Percentiles rank a stretch among this genome's conserved stretches.
Evolutionary conservation across 805 yeast genomes (phyloP).

Genomic region (Vanderwaltozyma yarrowii): DNA sequence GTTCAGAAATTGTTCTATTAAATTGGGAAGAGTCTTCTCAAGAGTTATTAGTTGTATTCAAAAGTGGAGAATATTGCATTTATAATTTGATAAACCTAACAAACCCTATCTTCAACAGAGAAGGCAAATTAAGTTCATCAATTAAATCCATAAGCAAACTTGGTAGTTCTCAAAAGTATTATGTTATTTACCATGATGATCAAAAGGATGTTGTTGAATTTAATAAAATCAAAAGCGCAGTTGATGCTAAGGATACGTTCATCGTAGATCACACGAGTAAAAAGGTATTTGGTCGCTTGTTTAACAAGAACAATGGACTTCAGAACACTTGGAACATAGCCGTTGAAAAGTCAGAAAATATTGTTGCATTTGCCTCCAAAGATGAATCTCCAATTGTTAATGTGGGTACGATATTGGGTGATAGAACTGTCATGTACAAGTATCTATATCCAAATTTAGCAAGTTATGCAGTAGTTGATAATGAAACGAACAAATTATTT

Average conservation of each 20-base stretch:
- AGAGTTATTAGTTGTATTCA: conserved; percentile 18
- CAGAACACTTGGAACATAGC: conserved; percentile 32
- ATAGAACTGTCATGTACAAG: conserved; percentile 71
- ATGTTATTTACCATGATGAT: conserved; percentile 11
- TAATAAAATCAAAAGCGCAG: background rate
- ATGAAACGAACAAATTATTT: conserved; percentile 26
- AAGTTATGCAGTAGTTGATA: conserved; percentile 37
- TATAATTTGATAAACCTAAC: conserved; percentile 4
- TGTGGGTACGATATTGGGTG: conserved; percentile 57
- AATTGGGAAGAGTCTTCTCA: conserved; percentile 12
- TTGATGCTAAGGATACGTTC: too few species aligned
- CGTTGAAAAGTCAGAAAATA: conserved; percentile 25
- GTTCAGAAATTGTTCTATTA: conserved; percentile 13
- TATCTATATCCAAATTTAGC: conserved; percentile 64
- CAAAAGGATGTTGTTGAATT: conserved; percentile 6
- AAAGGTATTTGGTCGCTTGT: conserved; percentile 18
- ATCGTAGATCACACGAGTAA: conserved; percentile 14
- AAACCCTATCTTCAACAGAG: conserved; percentile 2
- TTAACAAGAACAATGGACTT: conserved; percentile 13
- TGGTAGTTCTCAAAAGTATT: conserved; percentile 6
- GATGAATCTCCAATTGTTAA: conserved; percentile 39
- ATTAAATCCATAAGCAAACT: conserved; percentile 2
- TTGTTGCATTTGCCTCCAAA: conserved; percentile 34
- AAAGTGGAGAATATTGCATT: conserved; percentile 22
- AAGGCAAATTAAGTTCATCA: background rate